Base-by-base conservation (phyloP, 805 yeast species). In the Komagataella populi region DNA sequence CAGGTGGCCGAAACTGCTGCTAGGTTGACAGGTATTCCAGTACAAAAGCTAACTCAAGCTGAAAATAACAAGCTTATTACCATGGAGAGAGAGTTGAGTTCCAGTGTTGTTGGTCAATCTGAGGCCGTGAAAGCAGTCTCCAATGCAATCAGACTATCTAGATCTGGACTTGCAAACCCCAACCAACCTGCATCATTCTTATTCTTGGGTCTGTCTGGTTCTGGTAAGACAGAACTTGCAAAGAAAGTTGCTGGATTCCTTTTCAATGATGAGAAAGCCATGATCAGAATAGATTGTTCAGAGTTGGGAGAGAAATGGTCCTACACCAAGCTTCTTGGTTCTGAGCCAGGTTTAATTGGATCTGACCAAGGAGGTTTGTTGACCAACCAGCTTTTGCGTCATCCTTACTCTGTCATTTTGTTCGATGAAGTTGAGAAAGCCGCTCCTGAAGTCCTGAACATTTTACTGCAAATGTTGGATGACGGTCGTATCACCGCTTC, bases 381-480 rank as follows among this genome's bases (percentile, higher is more conserved):
- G 58, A 93, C 99, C 5, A 95, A 93, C 61, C 96, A 93, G 57
- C 74, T 93, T 52, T 77, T 87, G 55, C 79, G 96, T 62, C 83
- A 84, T 55, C 99, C 99, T 52, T 93, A 93, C 70, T 87, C 97
- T 5, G 99, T 93, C n/a, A 76, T 93, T 45, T 74, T 93, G 55
- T 93, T 93, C 63, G 99, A 93, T 69, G 99, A 93, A 71, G 96
- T 93, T 52, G 99, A 93, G 65, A 93, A 93, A 69, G 99, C 99
- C 16, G 96, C 96, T 6, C 99, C 99, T 1, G 98, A 91, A 65
- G 99, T 93, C 2, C 73, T 91, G 63, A 93, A 96, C 6, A 84
- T 93, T 18, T 73, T 93, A 61, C 74, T 93, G 58, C 99, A 93
- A 68, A 80, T 93, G 70, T 73, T 93, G 55, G 99, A 93, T 63